Conservation (phyloP, 169 alveolate species). For the Prorocentrum cordatum region DNA sequence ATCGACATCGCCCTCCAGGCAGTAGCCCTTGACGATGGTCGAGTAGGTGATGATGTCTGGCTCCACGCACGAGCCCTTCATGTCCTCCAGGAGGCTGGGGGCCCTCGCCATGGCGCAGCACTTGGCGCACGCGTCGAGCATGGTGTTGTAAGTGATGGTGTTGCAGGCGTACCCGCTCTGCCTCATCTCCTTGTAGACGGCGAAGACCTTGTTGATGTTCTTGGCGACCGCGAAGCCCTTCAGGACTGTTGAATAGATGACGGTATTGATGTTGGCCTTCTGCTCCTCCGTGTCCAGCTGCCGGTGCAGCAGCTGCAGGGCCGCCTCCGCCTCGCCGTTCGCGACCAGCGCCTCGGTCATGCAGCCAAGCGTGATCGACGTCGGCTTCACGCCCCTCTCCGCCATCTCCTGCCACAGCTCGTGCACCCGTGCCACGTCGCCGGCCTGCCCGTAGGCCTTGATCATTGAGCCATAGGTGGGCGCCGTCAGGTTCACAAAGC, state of each 20-base stretch:
- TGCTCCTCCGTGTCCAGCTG: neutral
- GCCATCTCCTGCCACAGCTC: neutral
- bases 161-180: constrained; percentile 34
- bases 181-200: constrained; percentile 64
- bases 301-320: constrained; percentile 43
- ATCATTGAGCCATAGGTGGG: constrained; percentile 56
- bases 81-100: no score
- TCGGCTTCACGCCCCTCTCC: constrained; percentile 56
- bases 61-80: no score
- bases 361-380: constrained; percentile 52
- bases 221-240: constrained; percentile 53
- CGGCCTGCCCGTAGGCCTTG: constrained; percentile 61
- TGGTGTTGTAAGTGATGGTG: constrained; percentile 68
- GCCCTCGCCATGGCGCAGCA: no score
- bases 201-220: constrained; percentile 47
- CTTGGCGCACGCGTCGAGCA: constrained; percentile 69
- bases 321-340: constrained; percentile 37
- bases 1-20: constrained; percentile 50
- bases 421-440: neutral
- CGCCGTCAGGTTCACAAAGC: constrained; percentile 34
- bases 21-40: constrained; percentile 61
- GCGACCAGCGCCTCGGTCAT: constrained; percentile 43
- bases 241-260: constrained; percentile 51
- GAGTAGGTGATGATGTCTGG: constrained; percentile 66
- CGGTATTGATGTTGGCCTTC: constrained; percentile 48